A percentile compares a stretch with the other conserved stretches of the same genome.
phyloP scores from a whole-genome alignment of 2,329 filamentous ascomycete species.

The Colletotrichum orbiculare region DNA sequence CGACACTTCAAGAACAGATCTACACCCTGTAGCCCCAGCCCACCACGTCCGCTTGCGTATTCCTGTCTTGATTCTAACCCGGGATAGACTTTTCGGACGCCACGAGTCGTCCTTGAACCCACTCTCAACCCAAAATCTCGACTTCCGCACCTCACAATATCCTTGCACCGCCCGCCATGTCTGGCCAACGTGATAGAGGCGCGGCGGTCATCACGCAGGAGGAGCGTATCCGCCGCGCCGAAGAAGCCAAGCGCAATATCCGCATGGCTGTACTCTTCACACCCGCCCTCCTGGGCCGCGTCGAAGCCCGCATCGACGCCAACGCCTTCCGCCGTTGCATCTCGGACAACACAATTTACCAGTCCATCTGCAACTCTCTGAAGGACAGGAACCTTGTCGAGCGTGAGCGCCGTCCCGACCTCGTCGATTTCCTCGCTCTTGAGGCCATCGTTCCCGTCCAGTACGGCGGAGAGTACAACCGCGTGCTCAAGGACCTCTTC shows the following conservation, averaged over 20 bases:
- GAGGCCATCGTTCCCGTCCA: constrained; percentile 35
- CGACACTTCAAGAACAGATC: too few species aligned
- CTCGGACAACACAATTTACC: constrained; percentile 35
- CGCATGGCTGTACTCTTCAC: constrained; percentile 24
- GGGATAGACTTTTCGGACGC: not conserved
- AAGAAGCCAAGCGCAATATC: constrained; percentile 17
- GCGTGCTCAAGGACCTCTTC: constrained; percentile 27
- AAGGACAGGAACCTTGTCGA: constrained; percentile 33
- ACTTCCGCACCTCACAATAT: not conserved
- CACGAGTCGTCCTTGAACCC: not conserved
- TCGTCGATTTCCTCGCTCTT: constrained; percentile 35
- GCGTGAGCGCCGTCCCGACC: constrained; percentile 30
- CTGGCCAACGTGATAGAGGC: constrained; percentile 20
- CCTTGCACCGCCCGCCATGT: constrained; percentile 1
- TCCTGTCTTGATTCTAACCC: too few species aligned
- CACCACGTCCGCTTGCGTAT: too few species aligned
- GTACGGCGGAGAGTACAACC: constrained; percentile 35
- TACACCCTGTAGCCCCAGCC: too few species aligned
- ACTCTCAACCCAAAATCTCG: not conserved
- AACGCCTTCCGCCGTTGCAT: constrained; percentile 36
- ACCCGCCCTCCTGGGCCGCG: constrained; percentile 19
- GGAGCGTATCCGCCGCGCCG: constrained; percentile 25
- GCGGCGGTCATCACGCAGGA: constrained; percentile 16
- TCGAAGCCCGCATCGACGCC: constrained; percentile 24
- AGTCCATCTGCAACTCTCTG: constrained; percentile 31